These are phyloP conservation scores for Mortierella sp. DNA, from an alignment of 371 early-diverging fungal genomes.

Conservation along the genomic window DNA sequence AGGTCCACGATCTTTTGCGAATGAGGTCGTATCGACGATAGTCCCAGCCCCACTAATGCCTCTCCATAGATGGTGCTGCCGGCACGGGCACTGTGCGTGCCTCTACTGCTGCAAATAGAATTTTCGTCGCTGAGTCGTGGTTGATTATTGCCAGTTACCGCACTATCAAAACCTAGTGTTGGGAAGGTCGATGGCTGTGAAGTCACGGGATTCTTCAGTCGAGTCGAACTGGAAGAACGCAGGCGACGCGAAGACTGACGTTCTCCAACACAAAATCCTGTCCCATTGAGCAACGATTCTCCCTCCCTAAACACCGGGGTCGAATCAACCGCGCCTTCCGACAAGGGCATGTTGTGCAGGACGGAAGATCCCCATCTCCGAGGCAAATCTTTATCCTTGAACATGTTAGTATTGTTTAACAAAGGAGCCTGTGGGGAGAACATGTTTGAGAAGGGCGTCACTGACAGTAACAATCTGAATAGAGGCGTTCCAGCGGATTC, in stretches of 20 bases:
- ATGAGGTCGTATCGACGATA: constrained; percentile 13
- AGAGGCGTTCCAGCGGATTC: constrained; percentile 54
- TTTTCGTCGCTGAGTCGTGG: constrained; percentile 1
- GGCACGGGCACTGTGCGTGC: not conserved
- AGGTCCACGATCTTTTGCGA: constrained; percentile 20
- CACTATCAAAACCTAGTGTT: not conserved
- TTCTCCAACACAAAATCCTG: not conserved
- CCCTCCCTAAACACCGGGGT: no score
- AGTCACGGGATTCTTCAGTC: not conserved
- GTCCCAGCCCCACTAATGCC: constrained; percentile 23
- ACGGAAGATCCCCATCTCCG: constrained; percentile 2
- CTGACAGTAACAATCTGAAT: constrained; percentile 62
- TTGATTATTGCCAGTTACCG: not conserved
- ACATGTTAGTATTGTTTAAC: constrained; percentile 1
- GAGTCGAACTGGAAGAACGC: constrained; percentile 28
- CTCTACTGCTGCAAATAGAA: not conserved
- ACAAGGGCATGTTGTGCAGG: no score
- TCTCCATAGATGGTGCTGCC: constrained; percentile 4
- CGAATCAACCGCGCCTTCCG: no score
- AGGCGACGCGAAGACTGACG: constrained; percentile 6
- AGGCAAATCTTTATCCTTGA: not conserved
- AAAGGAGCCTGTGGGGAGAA: constrained; percentile 26
- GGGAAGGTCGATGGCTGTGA: not conserved
- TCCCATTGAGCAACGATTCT: no score
- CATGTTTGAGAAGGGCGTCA: constrained; percentile 61